Conservation (phyloP, 1,139 yeast genomes). For the Lodderomyces margitis region DNA sequence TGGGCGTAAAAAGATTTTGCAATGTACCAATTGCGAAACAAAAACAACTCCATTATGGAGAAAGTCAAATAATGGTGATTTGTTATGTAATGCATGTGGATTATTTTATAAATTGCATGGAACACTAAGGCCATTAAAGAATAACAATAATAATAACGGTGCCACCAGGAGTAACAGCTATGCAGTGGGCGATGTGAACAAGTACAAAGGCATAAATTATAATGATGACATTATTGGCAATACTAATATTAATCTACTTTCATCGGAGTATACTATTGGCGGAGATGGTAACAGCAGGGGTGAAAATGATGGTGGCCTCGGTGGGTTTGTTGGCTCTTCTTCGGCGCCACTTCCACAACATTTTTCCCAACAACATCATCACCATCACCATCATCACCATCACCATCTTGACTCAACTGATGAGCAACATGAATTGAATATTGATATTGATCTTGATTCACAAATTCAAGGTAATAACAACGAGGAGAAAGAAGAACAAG, state of each 20-base stretch:
- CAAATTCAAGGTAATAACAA: neutral
- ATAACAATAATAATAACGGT: constrained; percentile 8
- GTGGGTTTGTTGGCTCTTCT: neutral
- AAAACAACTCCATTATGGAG: constrained; percentile 50
- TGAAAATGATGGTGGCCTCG: neutral
- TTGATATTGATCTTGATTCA: neutral
- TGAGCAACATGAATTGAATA: neutral
- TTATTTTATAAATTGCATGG: constrained; percentile 47
- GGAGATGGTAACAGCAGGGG: neutral
- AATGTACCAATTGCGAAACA: constrained; percentile 47
- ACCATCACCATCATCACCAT: neutral
- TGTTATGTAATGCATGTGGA: constrained; percentile 50
- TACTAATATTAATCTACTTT: constrained; percentile 5
- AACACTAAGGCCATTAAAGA: constrained; percentile 40
- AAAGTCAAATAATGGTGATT: constrained; percentile 42
- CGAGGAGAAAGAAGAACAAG: neutral
- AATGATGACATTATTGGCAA: constrained; percentile 5
- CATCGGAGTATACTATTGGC: neutral
- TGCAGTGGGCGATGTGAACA: neutral
- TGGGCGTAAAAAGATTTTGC: constrained; percentile 25
- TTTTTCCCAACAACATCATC: neutral
- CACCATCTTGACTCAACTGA: neutral
- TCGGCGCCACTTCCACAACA: neutral
- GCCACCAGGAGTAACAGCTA: neutral
- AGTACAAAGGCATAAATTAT: neutral